Evolutionary conservation across 177 flowering plant genomes (phyloP).

Genomic region (Tripterygium wilfordii): DNA sequence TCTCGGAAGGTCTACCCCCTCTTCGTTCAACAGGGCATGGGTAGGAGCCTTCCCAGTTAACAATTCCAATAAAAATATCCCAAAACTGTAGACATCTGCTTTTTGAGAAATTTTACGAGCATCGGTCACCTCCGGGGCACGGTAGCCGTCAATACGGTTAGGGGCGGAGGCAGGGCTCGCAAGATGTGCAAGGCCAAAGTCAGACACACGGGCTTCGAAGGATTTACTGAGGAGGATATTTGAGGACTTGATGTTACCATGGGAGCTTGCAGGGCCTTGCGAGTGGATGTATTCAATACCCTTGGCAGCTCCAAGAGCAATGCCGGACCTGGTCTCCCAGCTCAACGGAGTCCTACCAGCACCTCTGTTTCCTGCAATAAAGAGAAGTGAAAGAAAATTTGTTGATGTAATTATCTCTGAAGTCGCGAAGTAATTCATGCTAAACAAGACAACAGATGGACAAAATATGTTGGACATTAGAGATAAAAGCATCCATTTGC

Average conservation of each 20-base stretch:
- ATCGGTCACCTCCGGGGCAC: conserved; percentile 87
- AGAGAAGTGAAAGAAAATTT: neutral
- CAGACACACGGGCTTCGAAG: conserved; percentile 65
- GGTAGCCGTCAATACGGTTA: conserved; percentile 72
- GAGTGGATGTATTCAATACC: conserved; percentile 67
- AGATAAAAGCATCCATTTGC: too few species aligned
- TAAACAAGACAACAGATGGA: too few species aligned
- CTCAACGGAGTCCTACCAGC: conserved; percentile 78
- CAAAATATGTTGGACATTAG: too few species aligned
- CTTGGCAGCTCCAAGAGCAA: conserved; percentile 83
- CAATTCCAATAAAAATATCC: conserved; percentile 69
- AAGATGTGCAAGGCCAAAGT: conserved; percentile 64
- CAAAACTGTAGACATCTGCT: conserved; percentile 92
- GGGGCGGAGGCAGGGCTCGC: conserved; percentile 44
- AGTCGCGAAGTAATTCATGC: too few species aligned
- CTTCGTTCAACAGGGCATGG: conserved; percentile 59
- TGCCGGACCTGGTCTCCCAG: conserved; percentile 70
- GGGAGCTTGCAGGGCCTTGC: conserved; percentile 46
- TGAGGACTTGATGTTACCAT: conserved; percentile 85
- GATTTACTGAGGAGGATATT: conserved; percentile 60
- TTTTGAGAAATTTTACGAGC: conserved; percentile 66
- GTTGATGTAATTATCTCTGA: conserved; percentile 3
- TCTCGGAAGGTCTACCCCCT: conserved; percentile 84
- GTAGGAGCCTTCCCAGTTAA: conserved; percentile 85
- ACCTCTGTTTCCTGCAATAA: conserved; percentile 61